Base-by-base conservation (phyloP, 768 basidiomycete genomes). In the Tylopilus plumbeoviolaceoides region DNA sequence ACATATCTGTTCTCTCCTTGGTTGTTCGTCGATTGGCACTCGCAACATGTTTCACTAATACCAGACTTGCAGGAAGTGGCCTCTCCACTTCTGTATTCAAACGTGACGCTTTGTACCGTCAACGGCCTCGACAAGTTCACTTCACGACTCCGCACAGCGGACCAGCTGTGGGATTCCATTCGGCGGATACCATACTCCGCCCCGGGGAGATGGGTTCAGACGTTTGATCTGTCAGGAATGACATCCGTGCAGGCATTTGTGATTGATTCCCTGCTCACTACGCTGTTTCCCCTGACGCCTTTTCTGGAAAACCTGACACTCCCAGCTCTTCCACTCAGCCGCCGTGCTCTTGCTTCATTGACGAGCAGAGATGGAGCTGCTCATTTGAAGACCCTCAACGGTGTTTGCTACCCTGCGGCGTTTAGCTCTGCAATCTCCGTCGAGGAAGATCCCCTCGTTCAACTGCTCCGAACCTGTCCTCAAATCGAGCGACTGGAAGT, bases 101-200 rank as follows among this genome's bases (percentile, higher is more conserved):
- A 69, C 28, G 75, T 87, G 23, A 66, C 65, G 27, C 67, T 89
- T 28, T 62, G 64, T 6, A 72, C 73, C 18, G 59, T 80, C 11
- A 50, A 64, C 12, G 64, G 74, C 6, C 72, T 92, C 39, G 75
- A 79, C 50, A 76, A 73, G 54, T 85, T 93, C 59, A 73, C 78
- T n/a, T 54, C 70, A n/a, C 74, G 72, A 21, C 76, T 95, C 2
- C 71, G 76, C 53, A 60, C 64, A 28, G 84, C 85, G 7, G 92
- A 95, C 56, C 77, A 81, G 59, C 80, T 78, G 63, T 95, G 93
- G 93, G 91, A 93, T 61, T 89, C 90, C 41, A 83, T 95, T 51
- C 82, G 89, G 47, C 80, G 93, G 46, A 91, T 89, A 58, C 89
- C 89, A 0, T 89, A 87, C 62, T 94, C 91, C 5, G 79, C 87